Percentiles rank a stretch among this genome's conserved stretches.
phyloP scores from a whole-genome alignment of 140 eudicot genomes.

The Erigeron philadelphicus region DNA sequence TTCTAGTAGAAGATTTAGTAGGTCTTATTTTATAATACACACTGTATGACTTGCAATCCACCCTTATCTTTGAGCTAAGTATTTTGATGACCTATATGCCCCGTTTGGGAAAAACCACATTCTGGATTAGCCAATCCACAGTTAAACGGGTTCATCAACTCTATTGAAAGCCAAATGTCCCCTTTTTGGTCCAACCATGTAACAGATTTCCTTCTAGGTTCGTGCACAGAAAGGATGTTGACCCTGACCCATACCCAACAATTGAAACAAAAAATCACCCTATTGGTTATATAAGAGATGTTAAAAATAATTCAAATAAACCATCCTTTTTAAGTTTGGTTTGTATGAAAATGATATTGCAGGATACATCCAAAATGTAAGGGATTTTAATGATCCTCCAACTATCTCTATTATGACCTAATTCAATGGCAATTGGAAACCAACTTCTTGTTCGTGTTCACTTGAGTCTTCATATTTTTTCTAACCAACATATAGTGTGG shows the following conservation, averaged over 20 bases:
- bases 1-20: too few relatives aligned
- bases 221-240: background rate
- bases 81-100: background rate
- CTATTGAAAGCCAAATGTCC: too few relatives aligned
- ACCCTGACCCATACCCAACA: background rate
- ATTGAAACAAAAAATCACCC: background rate
- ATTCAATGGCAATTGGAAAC: background rate
- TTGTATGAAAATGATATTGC: slow-evolving; percentile 15
- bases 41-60: background rate
- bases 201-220: background rate
- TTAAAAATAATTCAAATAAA: slow-evolving; percentile 6
- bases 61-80: too few relatives aligned
- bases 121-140: background rate
- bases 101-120: background rate
- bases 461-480: background rate
- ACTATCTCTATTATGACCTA: background rate
- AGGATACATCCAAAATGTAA: slow-evolving; percentile 9
- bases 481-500: slow-evolving; percentile 1
- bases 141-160: background rate
- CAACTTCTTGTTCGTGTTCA: background rate
- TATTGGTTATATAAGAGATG: background rate
- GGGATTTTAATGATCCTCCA: background rate
- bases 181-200: background rate
- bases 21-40: too few relatives aligned
- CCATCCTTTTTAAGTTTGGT: slow-evolving; percentile 7